These are phyloP conservation scores for Alternaria sp. DNA, from an alignment of 2,329 filamentous ascomycete species.

Conservation along the genomic window DNA sequence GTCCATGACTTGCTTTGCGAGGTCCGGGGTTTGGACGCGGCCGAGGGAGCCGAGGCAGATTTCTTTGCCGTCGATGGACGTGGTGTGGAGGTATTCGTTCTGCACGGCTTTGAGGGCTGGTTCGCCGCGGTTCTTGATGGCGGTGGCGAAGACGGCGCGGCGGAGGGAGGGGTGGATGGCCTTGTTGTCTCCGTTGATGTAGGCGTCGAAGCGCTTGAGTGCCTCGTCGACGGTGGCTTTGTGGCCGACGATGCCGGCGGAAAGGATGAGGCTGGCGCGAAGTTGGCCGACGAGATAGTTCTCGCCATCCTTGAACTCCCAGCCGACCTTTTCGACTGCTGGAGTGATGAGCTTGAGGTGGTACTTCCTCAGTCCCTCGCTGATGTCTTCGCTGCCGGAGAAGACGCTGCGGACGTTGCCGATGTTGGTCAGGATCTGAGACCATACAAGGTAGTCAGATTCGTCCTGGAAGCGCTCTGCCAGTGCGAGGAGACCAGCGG, in stretches of 20 bases:
- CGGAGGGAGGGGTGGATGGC: conserved; percentile 84
- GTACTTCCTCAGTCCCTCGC: conserved; percentile 77
- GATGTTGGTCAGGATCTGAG: conserved; percentile 79
- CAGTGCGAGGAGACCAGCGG: conserved; percentile 80
- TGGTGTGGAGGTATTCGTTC: conserved; percentile 81
- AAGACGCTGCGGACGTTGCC: conserved; percentile 84
- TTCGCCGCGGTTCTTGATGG: conserved; percentile 73
- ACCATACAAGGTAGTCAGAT: conserved; percentile 86
- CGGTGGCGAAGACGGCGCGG: conserved; percentile 78
- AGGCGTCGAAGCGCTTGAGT: conserved; percentile 79
- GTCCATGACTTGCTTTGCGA: conserved; percentile 72
- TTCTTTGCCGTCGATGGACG: conserved; percentile 89
- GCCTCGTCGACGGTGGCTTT: conserved; percentile 75
- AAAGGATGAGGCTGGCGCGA: conserved; percentile 78
- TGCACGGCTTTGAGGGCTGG: conserved; percentile 77
- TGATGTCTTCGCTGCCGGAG: conserved; percentile 73
- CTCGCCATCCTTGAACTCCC: conserved; percentile 79
- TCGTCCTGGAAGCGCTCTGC: conserved; percentile 84
- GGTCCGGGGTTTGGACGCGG: conserved; percentile 69
- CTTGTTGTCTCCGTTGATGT: conserved; percentile 68
- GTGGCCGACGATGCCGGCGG: conserved; percentile 79
- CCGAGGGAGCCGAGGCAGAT: conserved; percentile 80
- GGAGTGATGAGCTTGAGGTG: conserved; percentile 76
- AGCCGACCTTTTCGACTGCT: conserved; percentile 80
- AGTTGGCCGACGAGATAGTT: conserved; percentile 83